phyloP scores from a whole-genome alignment of 2,329 filamentous ascomycete species.

The Aspergillus aculeatus region DNA sequence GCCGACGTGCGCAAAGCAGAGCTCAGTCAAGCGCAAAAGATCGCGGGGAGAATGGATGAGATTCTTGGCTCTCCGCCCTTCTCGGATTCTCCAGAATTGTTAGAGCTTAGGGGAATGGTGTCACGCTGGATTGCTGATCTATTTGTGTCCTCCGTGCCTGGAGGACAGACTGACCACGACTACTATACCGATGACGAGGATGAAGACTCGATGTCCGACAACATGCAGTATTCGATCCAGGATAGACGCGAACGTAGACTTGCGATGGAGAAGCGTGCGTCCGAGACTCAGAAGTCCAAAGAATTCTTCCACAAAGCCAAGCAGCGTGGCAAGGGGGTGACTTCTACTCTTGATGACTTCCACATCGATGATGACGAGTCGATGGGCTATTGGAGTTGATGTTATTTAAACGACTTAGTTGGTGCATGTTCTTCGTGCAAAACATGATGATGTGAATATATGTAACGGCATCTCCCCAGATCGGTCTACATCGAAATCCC shows the following conservation, averaged over 20 bases:
- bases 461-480: not conserved
- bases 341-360: slow-evolving; percentile 29
- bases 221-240: slow-evolving; percentile 28
- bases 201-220: slow-evolving; percentile 21
- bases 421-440: not conserved
- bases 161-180: slow-evolving; percentile 13
- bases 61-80: slow-evolving; percentile 70
- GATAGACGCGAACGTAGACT: slow-evolving; percentile 31
- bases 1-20: slow-evolving; percentile 51
- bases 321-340: slow-evolving; percentile 31
- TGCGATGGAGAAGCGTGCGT: slow-evolving; percentile 34
- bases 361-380: slow-evolving; percentile 28
- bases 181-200: slow-evolving; percentile 8
- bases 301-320: slow-evolving; percentile 37
- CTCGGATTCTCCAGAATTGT: slow-evolving; percentile 63
- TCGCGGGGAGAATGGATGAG: slow-evolving; percentile 69
- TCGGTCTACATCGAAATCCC: too few species aligned
- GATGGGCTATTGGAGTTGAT: slow-evolving; percentile 2
- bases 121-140: slow-evolving; percentile 75
- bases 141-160: slow-evolving; percentile 33
- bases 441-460: not conserved
- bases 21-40: slow-evolving; percentile 58
- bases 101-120: slow-evolving; percentile 71
- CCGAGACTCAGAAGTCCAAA: slow-evolving; percentile 33
- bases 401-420: too few species aligned